Percentiles rank a stretch among this genome's conserved stretches.
These are phyloP conservation scores for Ogataea chonburiensis DNA, from an alignment of 805 yeast species.

Conservation along the genomic window DNA sequence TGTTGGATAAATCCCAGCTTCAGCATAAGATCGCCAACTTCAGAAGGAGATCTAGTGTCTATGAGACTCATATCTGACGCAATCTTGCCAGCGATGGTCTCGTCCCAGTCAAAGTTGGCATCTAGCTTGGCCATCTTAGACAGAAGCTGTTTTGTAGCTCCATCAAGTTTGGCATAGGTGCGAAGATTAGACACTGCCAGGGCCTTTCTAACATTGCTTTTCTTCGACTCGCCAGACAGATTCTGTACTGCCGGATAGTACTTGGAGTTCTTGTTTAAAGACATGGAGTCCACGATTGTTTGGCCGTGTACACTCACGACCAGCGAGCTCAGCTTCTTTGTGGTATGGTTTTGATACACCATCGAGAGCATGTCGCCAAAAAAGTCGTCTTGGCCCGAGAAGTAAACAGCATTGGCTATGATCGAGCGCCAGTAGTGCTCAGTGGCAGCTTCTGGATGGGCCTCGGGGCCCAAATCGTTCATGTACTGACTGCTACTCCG, in stretches of 20 bases:
- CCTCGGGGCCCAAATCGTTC: slow-evolving; percentile 13
- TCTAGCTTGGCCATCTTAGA: slow-evolving; percentile 22
- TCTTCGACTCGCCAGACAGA: slow-evolving; percentile 45
- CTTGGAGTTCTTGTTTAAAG: slow-evolving; percentile 57
- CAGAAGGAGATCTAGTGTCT: slow-evolving; percentile 49
- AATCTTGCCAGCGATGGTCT: slow-evolving; percentile 76
- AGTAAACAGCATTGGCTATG: slow-evolving; percentile 51
- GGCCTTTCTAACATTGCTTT: slow-evolving; percentile 65
- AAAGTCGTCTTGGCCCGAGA: slow-evolving; percentile 48
- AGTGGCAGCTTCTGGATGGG: slow-evolving; percentile 17
- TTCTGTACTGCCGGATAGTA: slow-evolving; percentile 81
- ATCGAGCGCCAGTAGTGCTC: slow-evolving; percentile 41
- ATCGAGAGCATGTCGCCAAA: slow-evolving; percentile 48
- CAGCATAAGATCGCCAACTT: slow-evolving; percentile 56
- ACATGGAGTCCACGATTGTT: slow-evolving; percentile 54
- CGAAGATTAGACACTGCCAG: slow-evolving; percentile 73
- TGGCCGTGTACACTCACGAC: slow-evolving; percentile 67
- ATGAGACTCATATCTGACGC: slow-evolving; percentile 66
- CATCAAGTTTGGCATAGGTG: slow-evolving; percentile 58
- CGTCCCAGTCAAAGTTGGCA: slow-evolving; percentile 58
- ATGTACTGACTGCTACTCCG: slow-evolving; percentile 21
- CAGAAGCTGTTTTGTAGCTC: slow-evolving; percentile 23
- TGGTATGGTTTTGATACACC: slow-evolving; percentile 47
- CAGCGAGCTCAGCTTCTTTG: slow-evolving; percentile 50
- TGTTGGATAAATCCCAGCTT: slow-evolving; percentile 56